Conservation (phyloP, 805 yeast genomes). For the Metschnikowia colocasiae region DNA sequence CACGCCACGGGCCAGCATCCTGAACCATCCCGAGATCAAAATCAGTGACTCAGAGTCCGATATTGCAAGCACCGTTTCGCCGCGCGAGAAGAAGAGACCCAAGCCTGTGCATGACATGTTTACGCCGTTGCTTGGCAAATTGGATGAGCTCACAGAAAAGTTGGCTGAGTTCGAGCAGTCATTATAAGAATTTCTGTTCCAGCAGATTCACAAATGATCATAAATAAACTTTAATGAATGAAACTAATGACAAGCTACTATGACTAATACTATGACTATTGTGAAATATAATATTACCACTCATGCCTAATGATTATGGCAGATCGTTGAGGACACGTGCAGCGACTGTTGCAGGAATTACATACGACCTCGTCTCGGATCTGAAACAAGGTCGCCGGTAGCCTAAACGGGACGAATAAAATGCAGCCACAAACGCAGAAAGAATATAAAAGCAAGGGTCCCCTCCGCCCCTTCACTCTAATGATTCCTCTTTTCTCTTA, state of each 20-base stretch:
- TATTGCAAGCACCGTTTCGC: conserved; percentile 8
- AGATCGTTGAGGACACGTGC: background rate
- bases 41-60: background rate
- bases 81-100: conserved; percentile 23
- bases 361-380: background rate
- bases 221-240: background rate
- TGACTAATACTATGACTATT: too few species aligned
- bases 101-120: conserved; percentile 50
- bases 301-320: background rate
- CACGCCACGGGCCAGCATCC: conserved; percentile 38
- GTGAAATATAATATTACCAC: too few species aligned
- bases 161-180: conserved; percentile 34
- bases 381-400: background rate
- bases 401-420: background rate
- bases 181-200: too few species aligned
- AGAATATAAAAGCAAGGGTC: background rate
- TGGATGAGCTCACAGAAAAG: conserved; percentile 41
- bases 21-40: background rate
- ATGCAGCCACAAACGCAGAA: background rate
- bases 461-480: background rate
- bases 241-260: background rate
- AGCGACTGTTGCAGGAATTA: background rate
- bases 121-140: conserved; percentile 52
- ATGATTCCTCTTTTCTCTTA: too few species aligned
- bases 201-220: too few species aligned